phyloP scores from a whole-genome alignment of 495 filamentous ascomycete genomes.

The Letharia columbiana region DNA sequence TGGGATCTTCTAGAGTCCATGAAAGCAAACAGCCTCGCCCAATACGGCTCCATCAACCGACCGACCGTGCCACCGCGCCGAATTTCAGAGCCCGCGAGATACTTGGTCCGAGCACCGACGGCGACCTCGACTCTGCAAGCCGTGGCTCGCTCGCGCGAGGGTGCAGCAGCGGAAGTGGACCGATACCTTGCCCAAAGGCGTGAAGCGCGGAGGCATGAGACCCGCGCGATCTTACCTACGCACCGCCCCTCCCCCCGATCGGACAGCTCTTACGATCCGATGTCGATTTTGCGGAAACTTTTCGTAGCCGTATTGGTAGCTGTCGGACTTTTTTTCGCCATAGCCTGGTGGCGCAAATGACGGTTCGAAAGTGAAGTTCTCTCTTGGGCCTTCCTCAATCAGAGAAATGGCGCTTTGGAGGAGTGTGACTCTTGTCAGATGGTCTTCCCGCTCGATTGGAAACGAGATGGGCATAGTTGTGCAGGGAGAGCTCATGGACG shows the following conservation, averaged over 20 bases:
- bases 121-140: background rate
- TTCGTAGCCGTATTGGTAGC: background rate
- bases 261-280: background rate
- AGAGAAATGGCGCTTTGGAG: background rate
- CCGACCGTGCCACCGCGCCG: background rate
- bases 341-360: background rate
- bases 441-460: background rate
- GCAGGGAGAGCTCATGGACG: background rate
- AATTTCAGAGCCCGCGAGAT: background rate
- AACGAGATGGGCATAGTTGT: background rate
- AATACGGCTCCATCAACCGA: background rate
- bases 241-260: background rate
- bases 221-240: background rate
- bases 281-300: background rate
- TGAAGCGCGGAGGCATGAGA: background rate
- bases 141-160: background rate
- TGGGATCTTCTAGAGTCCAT: background rate
- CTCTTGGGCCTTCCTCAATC: no score
- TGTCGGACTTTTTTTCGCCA: background rate
- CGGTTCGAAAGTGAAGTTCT: background rate
- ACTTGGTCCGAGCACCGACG: background rate
- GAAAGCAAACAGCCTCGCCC: background rate
- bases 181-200: background rate
- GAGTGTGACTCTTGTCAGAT: background rate
- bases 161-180: background rate